A percentile compares a stretch with the other conserved stretches of the same genome.
Evolutionary conservation across 176 grass and related monocot genomes (phyloP).

Genomic region (Hyparrhenia diplandra): DNA sequence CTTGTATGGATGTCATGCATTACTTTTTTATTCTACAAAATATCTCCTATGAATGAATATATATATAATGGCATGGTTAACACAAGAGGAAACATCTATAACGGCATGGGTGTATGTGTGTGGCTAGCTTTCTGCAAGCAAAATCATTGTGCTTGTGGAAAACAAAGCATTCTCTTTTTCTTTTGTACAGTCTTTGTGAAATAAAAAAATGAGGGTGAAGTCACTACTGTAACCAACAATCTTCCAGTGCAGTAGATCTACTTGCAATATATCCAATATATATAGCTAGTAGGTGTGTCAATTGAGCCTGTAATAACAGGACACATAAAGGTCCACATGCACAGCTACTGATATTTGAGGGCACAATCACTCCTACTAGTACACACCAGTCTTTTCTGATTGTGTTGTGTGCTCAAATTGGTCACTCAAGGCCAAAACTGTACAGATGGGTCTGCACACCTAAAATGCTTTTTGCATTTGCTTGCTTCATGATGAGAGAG

Average conservation of each 20-base stretch:
- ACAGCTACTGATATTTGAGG: not conserved
- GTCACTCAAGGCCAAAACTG: constrained; percentile 30
- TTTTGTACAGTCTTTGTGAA: not conserved
- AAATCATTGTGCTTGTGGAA: not conserved
- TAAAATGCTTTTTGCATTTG: constrained; percentile 29
- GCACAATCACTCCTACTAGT: constrained; percentile 13
- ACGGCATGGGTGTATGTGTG: not conserved
- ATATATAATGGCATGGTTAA: not conserved
- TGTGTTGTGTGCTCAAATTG: constrained; percentile 42
- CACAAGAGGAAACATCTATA: not conserved
- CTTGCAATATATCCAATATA: not conserved
- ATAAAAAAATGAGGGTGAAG: not conserved
- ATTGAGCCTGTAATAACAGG: not conserved
- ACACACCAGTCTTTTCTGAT: constrained; percentile 20
- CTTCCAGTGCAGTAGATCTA: not conserved
- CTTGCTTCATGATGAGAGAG: constrained; percentile 25
- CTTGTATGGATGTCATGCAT: too few species aligned
- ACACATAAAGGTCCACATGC: not conserved
- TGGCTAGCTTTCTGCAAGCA: not conserved
- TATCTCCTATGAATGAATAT: not conserved
- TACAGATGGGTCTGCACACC: constrained; percentile 33
- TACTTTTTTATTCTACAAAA: not conserved
- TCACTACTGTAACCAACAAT: not conserved
- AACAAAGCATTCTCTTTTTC: not conserved
- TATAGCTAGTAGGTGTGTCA: not conserved